Base-by-base conservation (phyloP, 208 protist species). In the Leishmania amazonensis region DNA sequence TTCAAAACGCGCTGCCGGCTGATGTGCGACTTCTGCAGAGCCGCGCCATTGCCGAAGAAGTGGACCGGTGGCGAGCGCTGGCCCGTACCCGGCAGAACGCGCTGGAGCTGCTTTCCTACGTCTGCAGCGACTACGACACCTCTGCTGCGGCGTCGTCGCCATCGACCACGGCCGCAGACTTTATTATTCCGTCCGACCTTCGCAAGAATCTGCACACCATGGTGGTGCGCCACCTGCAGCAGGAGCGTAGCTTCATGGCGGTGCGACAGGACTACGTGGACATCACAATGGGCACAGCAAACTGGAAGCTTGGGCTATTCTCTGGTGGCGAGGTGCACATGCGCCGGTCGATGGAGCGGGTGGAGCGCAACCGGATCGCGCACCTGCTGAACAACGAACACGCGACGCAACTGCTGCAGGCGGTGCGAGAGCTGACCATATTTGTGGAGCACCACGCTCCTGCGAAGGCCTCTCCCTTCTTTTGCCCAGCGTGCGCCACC, bases 281-380 rank as follows among this genome's bases (percentile, higher is more conserved):
- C 45, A 76, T 96, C 68, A 92, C 92, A 7, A 87, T 95, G 81
- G 94, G 94, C 3, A 95, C 86, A 40, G 91, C 90, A 0, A 96
- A 97, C 84, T 97, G 94, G 93, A 95, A 94, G 83, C 71, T 97
- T 24, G 94, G 94, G 17, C 84, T 97, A 5, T 97, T 94, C 82
- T 95, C 94, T 1, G 92, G 86, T 72, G 93, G 93, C 9, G 92
- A 97, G 86, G 93, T 97, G 68, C 94, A 97, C 86, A 96, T 96
- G 92, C 94, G 94, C 9, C 92, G 93, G 6, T 93, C 93, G 28
- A 90, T 96, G 82, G 94, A 95, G 85, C 85, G 90, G 45, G 89
- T 96, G 42, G 92, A 97, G 76, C 94, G 94, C 45, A 92, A 94
- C 76, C 88, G 90, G 53, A 92, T 97, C 72, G 76, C 76, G 24